A percentile compares a stretch with the other conserved stretches of the same genome.
Evolutionary conservation across 2,329 filamentous ascomycete genomes (phyloP).

Genomic region (Trichoderma pleuroti): DNA sequence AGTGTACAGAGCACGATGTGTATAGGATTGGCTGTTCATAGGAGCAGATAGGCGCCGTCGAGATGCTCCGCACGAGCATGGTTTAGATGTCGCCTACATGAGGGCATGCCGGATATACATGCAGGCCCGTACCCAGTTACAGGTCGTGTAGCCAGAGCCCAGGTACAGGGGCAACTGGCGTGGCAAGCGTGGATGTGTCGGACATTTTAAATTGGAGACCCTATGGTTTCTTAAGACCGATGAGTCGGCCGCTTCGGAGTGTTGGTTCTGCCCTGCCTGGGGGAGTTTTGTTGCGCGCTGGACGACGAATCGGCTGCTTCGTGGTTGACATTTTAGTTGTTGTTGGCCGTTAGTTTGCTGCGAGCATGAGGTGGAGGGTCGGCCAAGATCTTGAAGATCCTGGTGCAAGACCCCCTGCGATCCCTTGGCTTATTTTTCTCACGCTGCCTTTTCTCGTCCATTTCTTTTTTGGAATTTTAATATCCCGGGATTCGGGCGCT

Average conservation of each 20-base stretch:
- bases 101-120: neutral
- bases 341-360: neutral
- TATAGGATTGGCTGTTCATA: neutral
- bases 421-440: neutral
- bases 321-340: neutral
- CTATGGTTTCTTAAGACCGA: neutral
- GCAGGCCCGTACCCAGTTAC: neutral
- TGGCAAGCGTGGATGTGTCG: constrained; percentile 3
- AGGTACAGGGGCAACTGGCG: neutral
- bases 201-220: constrained; percentile 4
- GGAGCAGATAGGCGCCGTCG: neutral
- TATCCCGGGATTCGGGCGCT: neutral
- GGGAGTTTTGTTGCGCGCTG: neutral
- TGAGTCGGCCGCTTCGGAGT: neutral
- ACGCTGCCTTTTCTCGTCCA: neutral
- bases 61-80: constrained; percentile 3
- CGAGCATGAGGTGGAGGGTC: neutral
- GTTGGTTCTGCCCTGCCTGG: neutral
- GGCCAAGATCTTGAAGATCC: constrained; percentile 14
- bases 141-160: neutral
- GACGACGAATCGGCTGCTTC: neutral
- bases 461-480: neutral
- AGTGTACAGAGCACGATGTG: neutral
- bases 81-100: constrained; percentile 8
- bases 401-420: neutral